Conservation (phyloP, 176 grass and related monocot genomes). For the Tillandsia leiboldiana region DNA sequence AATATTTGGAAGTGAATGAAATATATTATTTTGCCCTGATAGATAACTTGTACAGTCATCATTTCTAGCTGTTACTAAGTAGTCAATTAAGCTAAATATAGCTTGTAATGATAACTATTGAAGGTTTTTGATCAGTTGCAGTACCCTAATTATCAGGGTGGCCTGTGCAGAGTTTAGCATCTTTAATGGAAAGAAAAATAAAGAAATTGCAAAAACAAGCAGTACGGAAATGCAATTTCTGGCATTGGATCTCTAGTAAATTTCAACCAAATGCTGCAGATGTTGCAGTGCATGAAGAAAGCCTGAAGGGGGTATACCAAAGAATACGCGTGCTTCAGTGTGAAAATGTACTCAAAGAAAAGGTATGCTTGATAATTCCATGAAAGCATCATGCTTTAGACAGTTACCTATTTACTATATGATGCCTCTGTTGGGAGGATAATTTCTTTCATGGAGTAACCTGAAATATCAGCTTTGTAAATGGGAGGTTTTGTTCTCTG, state of each 20-base stretch:
- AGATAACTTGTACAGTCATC: too few species aligned
- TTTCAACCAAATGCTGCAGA: slow-evolving; percentile 26
- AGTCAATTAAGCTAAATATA: not conserved
- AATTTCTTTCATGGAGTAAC: too few species aligned
- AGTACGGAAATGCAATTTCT: slow-evolving; percentile 24
- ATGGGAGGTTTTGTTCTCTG: too few species aligned
- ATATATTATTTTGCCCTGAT: too few species aligned
- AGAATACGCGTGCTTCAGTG: slow-evolving; percentile 44
- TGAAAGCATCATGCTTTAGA: not conserved
- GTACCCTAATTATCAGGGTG: too few species aligned
- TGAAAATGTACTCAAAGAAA: slow-evolving; percentile 55
- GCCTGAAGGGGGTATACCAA: slow-evolving; percentile 29
- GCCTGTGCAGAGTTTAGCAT: slow-evolving; percentile 35
- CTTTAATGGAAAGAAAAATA: slow-evolving; percentile 47
- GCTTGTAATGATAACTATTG: not conserved
- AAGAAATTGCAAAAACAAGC: slow-evolving; percentile 25
- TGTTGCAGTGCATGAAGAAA: slow-evolving; percentile 34
- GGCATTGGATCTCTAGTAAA: slow-evolving; percentile 33
- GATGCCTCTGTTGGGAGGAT: not conserved
- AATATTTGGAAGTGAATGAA: too few species aligned
- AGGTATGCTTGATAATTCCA: slow-evolving; percentile 22
- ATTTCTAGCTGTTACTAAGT: too few species aligned
- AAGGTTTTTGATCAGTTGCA: too few species aligned
- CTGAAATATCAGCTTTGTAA: too few species aligned
- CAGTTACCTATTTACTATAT: not conserved